Evolutionary conservation across 2,329 filamentous ascomycete species (phyloP).

Genomic region (Exophiala dermatitidis): DNA sequence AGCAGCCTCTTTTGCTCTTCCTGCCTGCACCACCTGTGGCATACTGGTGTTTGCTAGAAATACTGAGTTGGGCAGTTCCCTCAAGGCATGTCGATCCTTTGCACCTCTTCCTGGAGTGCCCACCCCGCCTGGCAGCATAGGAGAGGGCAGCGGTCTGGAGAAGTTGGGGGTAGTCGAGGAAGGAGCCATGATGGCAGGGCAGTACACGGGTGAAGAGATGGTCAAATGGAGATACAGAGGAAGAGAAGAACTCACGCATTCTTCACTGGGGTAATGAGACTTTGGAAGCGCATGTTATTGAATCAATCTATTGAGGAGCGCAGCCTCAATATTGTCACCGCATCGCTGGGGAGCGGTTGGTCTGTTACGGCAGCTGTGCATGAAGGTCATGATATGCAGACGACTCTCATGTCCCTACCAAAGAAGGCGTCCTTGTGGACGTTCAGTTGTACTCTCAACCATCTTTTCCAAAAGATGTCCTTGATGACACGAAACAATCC

Average conservation of each 20-base stretch:
- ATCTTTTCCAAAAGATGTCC: no score
- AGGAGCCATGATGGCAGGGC: conserved; percentile 11
- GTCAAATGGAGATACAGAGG: background rate
- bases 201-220: background rate
- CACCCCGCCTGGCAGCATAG: conserved; percentile 1
- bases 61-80: conserved; percentile 6
- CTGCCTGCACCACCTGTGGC: background rate
- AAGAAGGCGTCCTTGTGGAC: no score
- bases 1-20: background rate
- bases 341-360: background rate
- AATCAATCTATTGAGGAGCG: background rate
- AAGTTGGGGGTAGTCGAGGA: conserved; percentile 18
- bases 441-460: no score
- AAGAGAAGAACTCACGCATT: background rate
- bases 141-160: conserved; percentile 17
- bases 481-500: no score
- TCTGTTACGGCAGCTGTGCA: background rate
- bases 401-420: no score
- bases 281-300: background rate
- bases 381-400: background rate
- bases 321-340: background rate
- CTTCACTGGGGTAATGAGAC: background rate
- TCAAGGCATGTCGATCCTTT: conserved; percentile 1
- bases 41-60: conserved; percentile 2
- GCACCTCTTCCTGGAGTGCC: conserved; percentile 5